Conservation (phyloP, 2,329 filamentous ascomycete genomes). For the Colletotrichum somersetense region DNA sequence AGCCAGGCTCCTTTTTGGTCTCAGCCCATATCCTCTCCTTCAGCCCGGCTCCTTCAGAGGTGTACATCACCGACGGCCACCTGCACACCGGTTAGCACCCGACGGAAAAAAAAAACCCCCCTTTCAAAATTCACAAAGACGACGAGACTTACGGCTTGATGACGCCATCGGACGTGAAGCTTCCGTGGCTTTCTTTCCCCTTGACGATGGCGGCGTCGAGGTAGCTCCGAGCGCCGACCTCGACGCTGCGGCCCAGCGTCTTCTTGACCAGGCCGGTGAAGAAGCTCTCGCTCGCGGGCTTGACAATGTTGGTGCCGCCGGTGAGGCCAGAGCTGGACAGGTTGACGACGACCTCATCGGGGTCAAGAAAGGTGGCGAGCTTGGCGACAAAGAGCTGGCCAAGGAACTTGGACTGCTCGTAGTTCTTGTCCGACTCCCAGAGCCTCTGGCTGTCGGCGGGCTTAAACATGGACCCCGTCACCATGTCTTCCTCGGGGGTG, state of each 20-base stretch:
- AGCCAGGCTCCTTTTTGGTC: slow-evolving; percentile 36
- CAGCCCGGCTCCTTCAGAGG: slow-evolving; percentile 26
- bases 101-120: too few relatives aligned
- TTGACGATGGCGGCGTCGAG: slow-evolving; percentile 60
- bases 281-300: slow-evolving; percentile 44
- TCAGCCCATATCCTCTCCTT: slow-evolving; percentile 37
- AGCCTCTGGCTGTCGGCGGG: slow-evolving; percentile 49
- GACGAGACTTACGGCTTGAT: slow-evolving; percentile 57
- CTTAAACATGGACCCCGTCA: slow-evolving; percentile 45
- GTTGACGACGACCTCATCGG: slow-evolving; percentile 60
- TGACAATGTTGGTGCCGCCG: slow-evolving; percentile 57
- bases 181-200: slow-evolving; percentile 63
- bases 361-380: slow-evolving; percentile 52
- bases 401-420: slow-evolving; percentile 50
- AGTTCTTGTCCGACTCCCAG: slow-evolving; percentile 45
- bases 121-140: neutral
- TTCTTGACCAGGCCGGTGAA: slow-evolving; percentile 43
- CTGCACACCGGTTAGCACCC: neutral
- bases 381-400: slow-evolving; percentile 53
- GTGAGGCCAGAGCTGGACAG: slow-evolving; percentile 60
- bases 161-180: slow-evolving; percentile 60
- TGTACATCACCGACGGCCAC: slow-evolving; percentile 39
- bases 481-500: slow-evolving; percentile 44
- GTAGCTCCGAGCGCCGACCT: slow-evolving; percentile 59
- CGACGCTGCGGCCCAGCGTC: slow-evolving; percentile 48